Conservation (phyloP, 2,329 filamentous ascomycete genomes). For the Elsinoe australis region DNA sequence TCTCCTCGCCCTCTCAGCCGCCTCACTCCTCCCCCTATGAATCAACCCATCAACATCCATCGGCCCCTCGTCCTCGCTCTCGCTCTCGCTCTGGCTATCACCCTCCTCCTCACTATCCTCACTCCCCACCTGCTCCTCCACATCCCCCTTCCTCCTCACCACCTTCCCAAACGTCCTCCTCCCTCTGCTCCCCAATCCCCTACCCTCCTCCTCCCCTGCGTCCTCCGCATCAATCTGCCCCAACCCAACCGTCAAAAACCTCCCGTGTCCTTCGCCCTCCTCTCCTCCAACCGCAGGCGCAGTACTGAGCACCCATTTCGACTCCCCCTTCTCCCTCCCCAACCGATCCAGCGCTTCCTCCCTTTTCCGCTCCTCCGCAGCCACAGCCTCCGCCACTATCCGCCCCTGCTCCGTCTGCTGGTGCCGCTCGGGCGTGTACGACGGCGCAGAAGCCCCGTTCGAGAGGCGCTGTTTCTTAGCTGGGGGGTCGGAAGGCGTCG, state of each 20-base stretch:
- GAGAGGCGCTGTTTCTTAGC: slow-evolving; percentile 58
- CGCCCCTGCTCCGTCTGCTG: slow-evolving; percentile 2
- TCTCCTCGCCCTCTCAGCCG: background rate
- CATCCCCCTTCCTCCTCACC: background rate
- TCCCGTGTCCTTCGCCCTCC: background rate
- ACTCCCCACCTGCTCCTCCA: slow-evolving; percentile 1
- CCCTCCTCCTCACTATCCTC: background rate
- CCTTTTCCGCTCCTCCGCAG: slow-evolving; percentile 13
- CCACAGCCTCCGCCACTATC: background rate
- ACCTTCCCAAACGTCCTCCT: slow-evolving; percentile 10
- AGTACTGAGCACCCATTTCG: slow-evolving; percentile 6
- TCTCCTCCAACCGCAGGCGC: background rate
- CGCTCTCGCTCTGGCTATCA: background rate
- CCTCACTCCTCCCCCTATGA: slow-evolving; percentile 5
- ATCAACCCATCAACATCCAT: slow-evolving; percentile 11
- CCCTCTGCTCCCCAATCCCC: background rate
- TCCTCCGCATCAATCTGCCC: background rate
- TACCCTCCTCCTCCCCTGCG: background rate
- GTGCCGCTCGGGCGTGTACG: slow-evolving; percentile 23
- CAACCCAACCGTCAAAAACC: slow-evolving; percentile 3
- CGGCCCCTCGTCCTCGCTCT: slow-evolving; percentile 3
- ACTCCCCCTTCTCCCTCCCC: slow-evolving; percentile 15
- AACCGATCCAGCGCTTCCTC: slow-evolving; percentile 9
- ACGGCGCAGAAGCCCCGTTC: slow-evolving; percentile 33
- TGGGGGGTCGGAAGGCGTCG: slow-evolving; percentile 42